Conservation (phyloP, 2,329 filamentous ascomycete species). For the Verticillium isaacii region DNA sequence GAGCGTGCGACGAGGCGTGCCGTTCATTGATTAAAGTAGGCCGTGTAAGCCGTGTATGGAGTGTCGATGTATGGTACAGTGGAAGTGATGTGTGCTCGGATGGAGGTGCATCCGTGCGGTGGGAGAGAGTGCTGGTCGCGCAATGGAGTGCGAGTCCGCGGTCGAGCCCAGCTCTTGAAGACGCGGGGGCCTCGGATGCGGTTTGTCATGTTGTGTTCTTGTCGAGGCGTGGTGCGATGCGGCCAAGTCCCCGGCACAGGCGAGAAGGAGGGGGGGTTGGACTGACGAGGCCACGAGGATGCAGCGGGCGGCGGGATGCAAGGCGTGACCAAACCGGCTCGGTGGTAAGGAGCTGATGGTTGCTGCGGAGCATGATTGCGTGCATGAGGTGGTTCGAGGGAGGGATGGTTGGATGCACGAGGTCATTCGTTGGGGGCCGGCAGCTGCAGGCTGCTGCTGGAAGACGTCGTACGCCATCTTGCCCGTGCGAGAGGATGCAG, state of each 20-base stretch:
- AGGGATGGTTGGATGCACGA: background rate
- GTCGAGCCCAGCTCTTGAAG: slow-evolving; percentile 9
- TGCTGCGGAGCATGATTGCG: background rate
- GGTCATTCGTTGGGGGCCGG: background rate
- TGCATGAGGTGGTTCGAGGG: background rate
- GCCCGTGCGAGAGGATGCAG: background rate
- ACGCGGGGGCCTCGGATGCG: slow-evolving; percentile 3
- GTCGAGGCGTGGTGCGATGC: background rate
- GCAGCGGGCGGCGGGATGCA: background rate
- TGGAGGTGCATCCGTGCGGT: background rate
- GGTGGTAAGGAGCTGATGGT: background rate
- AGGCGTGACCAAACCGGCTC: background rate
- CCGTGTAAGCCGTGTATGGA: background rate
- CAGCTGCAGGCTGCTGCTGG: background rate
- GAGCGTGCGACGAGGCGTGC: background rate
- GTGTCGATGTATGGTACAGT: background rate
- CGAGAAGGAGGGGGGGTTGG: background rate
- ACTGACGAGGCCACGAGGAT: background rate
- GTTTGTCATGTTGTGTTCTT: background rate
- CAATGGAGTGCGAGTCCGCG: background rate
- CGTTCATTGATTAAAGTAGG: background rate
- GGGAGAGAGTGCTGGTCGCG: background rate
- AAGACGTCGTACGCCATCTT: background rate
- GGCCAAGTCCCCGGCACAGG: background rate
- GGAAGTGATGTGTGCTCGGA: background rate